phyloP scores from a whole-genome alignment of 2,329 filamentous ascomycete species.

The Nothophoma quercina region DNA sequence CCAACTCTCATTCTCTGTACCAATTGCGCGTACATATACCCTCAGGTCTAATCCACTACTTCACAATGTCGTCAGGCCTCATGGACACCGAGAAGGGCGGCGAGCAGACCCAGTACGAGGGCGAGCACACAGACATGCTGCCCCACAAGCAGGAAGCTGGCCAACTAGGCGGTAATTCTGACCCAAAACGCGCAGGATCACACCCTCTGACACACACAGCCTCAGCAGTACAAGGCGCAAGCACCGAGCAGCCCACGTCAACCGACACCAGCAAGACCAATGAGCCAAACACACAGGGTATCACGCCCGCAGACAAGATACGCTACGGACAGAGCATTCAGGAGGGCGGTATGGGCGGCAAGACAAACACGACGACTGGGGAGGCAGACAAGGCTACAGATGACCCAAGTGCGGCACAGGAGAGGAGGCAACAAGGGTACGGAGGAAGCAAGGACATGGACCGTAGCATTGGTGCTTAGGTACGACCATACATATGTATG shows the following conservation, averaged over 20 bases:
- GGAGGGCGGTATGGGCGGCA: slow-evolving; percentile 63
- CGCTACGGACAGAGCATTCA: slow-evolving; percentile 65
- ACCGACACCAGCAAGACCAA: slow-evolving; percentile 34
- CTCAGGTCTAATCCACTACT: background rate
- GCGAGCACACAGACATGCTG: slow-evolving; percentile 58
- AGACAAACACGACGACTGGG: slow-evolving; percentile 53
- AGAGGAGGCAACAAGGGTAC: slow-evolving; percentile 62
- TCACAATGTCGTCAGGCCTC: slow-evolving; percentile 60
- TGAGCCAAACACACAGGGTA: slow-evolving; percentile 52
- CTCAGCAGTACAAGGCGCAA: slow-evolving; percentile 18
- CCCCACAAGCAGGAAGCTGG: slow-evolving; percentile 63
- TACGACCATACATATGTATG: too few species aligned
- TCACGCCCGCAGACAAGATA: slow-evolving; percentile 58
- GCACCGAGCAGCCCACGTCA: slow-evolving; percentile 25
- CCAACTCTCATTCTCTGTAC: background rate
- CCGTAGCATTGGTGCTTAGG: slow-evolving; percentile 60
- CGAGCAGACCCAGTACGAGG: slow-evolving; percentile 69
- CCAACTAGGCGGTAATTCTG: slow-evolving; percentile 60
- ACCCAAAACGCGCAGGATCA: background rate
- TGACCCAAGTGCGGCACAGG: slow-evolving; percentile 50
- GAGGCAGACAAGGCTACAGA: slow-evolving; percentile 49
- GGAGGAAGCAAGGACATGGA: slow-evolving; percentile 58
- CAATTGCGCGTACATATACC: background rate
- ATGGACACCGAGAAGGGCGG: slow-evolving; percentile 68
- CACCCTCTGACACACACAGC: slow-evolving; percentile 16